These are phyloP conservation scores for Mycosarcoma mackinlayi DNA, from an alignment of 1,284 basidiomycete species.

Conservation along the genomic window DNA sequence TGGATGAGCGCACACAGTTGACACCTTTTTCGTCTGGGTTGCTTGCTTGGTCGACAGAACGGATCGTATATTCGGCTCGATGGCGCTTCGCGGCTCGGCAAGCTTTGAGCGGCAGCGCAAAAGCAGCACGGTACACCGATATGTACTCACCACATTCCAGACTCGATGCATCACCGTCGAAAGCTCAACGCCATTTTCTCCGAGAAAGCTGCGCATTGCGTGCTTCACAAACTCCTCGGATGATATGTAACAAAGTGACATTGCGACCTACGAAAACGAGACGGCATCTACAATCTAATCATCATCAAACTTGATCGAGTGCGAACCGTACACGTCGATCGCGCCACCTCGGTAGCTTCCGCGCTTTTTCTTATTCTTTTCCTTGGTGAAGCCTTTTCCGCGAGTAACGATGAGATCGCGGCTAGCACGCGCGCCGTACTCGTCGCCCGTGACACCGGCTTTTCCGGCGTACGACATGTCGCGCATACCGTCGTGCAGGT, in stretches of 20 bases:
- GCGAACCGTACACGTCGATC: conserved; percentile 61
- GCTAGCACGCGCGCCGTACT: conserved; percentile 85
- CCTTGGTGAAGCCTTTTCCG: conserved; percentile 94
- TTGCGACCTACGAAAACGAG: no score
- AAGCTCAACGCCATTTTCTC: no score
- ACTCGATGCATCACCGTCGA: background rate
- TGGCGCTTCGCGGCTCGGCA: conserved; percentile 63
- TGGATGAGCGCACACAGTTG: no score
- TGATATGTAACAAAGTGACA: no score
- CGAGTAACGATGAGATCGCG: conserved; percentile 90
- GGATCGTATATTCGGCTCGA: conserved; percentile 61
- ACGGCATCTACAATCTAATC: conserved; percentile 3
- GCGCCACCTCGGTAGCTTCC: conserved; percentile 72
- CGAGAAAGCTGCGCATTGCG: no score
- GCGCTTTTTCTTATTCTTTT: conserved; percentile 99
- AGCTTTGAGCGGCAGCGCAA: conserved; percentile 63
- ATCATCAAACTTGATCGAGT: conserved; percentile 67
- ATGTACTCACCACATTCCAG: conserved; percentile 74
- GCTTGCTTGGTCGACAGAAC: no score
- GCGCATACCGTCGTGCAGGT: conserved; percentile 74
- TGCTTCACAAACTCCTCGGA: no score
- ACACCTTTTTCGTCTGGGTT: no score
- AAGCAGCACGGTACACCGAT: background rate
- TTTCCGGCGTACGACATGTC: conserved; percentile 87
- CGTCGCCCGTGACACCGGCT: conserved; percentile 75